Base-by-base conservation (phyloP, 805 yeast species). In the Kluyveromyces starmeri region DNA sequence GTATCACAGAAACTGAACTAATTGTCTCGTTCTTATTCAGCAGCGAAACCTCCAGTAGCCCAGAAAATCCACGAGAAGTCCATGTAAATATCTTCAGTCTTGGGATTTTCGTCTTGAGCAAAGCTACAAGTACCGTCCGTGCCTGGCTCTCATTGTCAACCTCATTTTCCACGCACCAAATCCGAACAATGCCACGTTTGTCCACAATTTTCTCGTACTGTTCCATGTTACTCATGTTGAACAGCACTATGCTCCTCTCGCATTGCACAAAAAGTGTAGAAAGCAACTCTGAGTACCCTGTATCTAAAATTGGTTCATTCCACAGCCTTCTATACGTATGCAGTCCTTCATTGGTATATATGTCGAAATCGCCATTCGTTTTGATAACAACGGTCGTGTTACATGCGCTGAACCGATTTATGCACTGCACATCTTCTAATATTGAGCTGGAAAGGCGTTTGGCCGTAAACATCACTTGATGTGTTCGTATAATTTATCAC, bases 201-300 rank as follows among this genome's bases (percentile, higher is more conserved):
- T 57, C 62, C 11, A 48, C 41, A 7, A 57, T 47, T 36, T 46
- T 43, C 35, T 57, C 62, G 39, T 50, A 57, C n/a, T 47, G 43
- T 20, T 47, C 52, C 36, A 57, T 38, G 32, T 55, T 57, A 2
- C 53, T 42, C 32, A 56, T 45, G 35, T 53, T 55, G 18, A 55
- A 39, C 20, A 57, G 26, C 3, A 48, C 40, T 3, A 55, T 33
- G 9, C 45, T 41, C 26, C 45, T 48, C 13, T 47, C 47, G 33
- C 52, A 50, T 32, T 44, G 42, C 5, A 50, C 51, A 35, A 57
- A 54, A 1, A 57, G 47, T 1, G 59, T 57, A 1, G 49, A 42
- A 16, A 57, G 31, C 15, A 40, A 44, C 13, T 43, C 41, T 2
- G 58, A 45, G 30, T 30, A 21, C 6, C 25, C 16, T 4, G 16